Evolutionary conservation across 2,329 filamentous ascomycete genomes (phyloP), one percentile per base, ranked within the genome.

Genomic region (Colletotrichum caudatum): DNA sequence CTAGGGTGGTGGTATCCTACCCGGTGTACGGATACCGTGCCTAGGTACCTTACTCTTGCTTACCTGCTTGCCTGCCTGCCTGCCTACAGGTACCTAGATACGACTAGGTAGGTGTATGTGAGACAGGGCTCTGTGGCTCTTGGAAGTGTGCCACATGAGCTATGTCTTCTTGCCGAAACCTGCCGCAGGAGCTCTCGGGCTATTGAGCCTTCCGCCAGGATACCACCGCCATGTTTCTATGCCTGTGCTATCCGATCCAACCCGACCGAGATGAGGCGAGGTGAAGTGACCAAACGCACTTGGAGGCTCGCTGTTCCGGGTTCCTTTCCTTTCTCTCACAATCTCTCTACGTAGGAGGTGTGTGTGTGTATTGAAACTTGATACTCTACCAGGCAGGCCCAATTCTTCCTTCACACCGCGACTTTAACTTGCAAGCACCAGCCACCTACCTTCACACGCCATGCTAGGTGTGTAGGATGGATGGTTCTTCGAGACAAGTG

Each of bases 111-210:
- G 6, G 18, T 16, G 9, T n/a, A 46, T n/a, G 18, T 18, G 44
- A 20, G 33, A 39, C 54, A n/a, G n/a, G 65, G 58, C 50, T 48
- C 57, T 63, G 39, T 68, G 56, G 64, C 39, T 54, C 64, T 50
- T 54, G 44, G 46, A 53, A 37, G 65, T 53, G 58, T 41, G 23
- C 18, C 54, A 23, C 33, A 35, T 33, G 35, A 41, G 54, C 54
- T 58, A 58, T 57, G 54, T 58, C 56, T 23, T 44, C 37, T 51
- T 69, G 59, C 64, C 69, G 69, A 72, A 72, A 69, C 69, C 65
- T 48, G 65, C 33, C 35, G n/a, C 46, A 58, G 57, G 35, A 46
- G 64, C 64, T 50, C 57, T 67, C 64, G 68, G 67, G 68, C 33
- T 62, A 18, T 50, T 44, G 11, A 23, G 35, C 29, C 56, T 23